Base-by-base conservation (phyloP, 2,329 filamentous ascomycete genomes). In the Hypoxylon sp. region DNA sequence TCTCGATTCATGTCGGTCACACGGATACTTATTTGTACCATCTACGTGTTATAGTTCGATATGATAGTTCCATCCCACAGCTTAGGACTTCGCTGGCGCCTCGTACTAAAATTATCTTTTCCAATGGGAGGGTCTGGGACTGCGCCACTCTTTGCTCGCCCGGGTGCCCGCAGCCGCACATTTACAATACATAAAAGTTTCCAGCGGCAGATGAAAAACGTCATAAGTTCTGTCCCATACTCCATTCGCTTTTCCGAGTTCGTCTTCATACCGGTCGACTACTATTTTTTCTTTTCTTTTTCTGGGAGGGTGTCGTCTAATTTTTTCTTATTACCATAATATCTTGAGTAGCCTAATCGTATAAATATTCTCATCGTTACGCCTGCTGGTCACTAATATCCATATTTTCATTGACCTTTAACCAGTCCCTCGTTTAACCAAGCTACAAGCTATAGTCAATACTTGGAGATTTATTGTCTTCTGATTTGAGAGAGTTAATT, bases 1-100 rank as follows among this genome's bases (percentile, higher is more conserved):
- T 70, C 48, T 59, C 57, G 59, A 70, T 62, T 62, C 63, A 53
- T 44, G 48, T 65, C 53, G 64, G 68, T 70, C 68, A 70, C 68
- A 68, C 61, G 68, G 61, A 69, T 50, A 8, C 13, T 31, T 50
- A n/a, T 9, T 33, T 33, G 26, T 31, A 10, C 47, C 13, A 17
- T 31, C 51, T 53, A 39, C 33, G 8, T 35, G 17, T 39, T 53
- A 53, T 37, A 24, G 17, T 37, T 48, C 47, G 11, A 47, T 52
- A 53, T 50, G 53, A 58, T 55, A 51, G 53, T 17, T 46, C 24
- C 11, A 55, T 67, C 35, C 24, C 17, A 65, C 44, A 17, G 58
- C 44, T 26, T 66, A 66, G 57, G 57, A 50, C 29, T 33, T 44
- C 42, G 24, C 1, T 26, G 24, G 63, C 53, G 37, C 44, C 44